Conservation (phyloP, 1,284 basidiomycete species). For the Fomitopsis pinicola region DNA sequence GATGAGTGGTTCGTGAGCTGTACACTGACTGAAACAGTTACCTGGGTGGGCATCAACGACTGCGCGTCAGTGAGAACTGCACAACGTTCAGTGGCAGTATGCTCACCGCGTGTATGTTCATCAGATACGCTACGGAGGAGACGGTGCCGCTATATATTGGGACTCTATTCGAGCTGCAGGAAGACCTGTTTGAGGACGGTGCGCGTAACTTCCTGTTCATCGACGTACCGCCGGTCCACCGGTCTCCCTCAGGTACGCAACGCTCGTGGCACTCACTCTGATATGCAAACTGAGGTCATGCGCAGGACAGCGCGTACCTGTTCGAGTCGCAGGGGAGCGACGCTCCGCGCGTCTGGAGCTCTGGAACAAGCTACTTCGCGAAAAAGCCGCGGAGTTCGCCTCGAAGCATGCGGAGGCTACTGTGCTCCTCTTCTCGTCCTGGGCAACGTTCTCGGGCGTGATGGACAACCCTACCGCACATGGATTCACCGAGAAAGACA, state of each 20-base stretch:
- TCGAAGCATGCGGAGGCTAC: constrained; percentile 38
- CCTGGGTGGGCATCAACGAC: constrained; percentile 66
- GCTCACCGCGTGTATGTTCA: background rate
- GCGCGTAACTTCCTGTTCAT: constrained; percentile 64
- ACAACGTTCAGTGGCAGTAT: background rate
- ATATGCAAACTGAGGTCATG: background rate
- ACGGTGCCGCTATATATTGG: constrained; percentile 16
- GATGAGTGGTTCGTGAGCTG: background rate
- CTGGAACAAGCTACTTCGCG: constrained; percentile 44
- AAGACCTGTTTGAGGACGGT: constrained; percentile 42
- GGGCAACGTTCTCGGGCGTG: constrained; percentile 39
- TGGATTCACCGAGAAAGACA: constrained; percentile 36
- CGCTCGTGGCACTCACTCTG: background rate
- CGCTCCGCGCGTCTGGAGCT: constrained; percentile 5
- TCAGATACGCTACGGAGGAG: constrained; percentile 3
- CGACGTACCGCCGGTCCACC: constrained; percentile 56
- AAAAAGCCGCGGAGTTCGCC: constrained; percentile 32
- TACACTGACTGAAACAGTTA: constrained; percentile 33
- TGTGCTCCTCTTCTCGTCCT: constrained; percentile 45
- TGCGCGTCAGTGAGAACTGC: constrained; percentile 37
- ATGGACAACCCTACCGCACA: constrained; percentile 39
- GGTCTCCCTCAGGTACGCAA: constrained; percentile 30
- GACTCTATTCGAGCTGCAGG: constrained; percentile 39
- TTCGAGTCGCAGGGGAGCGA: no score
- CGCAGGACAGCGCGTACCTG: background rate